phyloP scores from a whole-genome alignment of 371 early-diverging fungal species.

The Mucor indicus region DNA sequence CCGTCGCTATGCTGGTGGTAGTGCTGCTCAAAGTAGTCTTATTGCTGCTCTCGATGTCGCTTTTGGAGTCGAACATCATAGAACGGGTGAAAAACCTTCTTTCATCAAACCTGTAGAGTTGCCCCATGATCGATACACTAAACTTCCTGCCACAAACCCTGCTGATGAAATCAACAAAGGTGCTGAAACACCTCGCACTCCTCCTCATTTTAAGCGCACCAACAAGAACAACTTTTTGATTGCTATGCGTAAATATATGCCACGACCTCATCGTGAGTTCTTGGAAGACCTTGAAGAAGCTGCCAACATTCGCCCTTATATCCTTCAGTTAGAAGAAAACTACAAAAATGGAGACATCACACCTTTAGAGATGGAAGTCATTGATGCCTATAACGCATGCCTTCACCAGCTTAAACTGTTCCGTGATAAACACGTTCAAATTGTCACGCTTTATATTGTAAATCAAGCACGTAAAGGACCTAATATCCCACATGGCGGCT shows the following conservation, averaged over 20 bases:
- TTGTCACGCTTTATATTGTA: slow-evolving; percentile 90
- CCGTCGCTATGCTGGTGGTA: slow-evolving; percentile 88
- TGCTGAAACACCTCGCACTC: slow-evolving; percentile 16
- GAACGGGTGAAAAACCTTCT: slow-evolving; percentile 58
- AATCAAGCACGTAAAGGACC: slow-evolving; percentile 81
- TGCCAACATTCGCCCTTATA: slow-evolving; percentile 55
- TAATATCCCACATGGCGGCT: slow-evolving; percentile 60
- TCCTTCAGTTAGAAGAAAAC: slow-evolving; percentile 40
- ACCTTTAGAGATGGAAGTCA: slow-evolving; percentile 23
- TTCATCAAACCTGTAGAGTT: slow-evolving; percentile 12
- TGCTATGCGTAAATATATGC: slow-evolving; percentile 94
- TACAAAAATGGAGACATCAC: slow-evolving; percentile 11
- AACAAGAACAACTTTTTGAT: slow-evolving; percentile 66
- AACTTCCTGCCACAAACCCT: slow-evolving; percentile 33
- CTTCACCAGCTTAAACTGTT: slow-evolving; percentile 80
- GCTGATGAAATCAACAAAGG: slow-evolving; percentile 32
- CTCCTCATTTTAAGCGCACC: slow-evolving; percentile 47
- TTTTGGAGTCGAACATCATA: slow-evolving; percentile 88
- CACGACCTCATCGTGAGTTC: slow-evolving; percentile 82
- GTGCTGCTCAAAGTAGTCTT: slow-evolving; percentile 93
- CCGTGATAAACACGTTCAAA: slow-evolving; percentile 89
- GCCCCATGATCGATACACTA: slow-evolving; percentile 31
- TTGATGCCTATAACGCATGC: slow-evolving; percentile 74
- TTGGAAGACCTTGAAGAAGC: slow-evolving; percentile 74
- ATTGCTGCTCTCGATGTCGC: slow-evolving; percentile 92